Percentiles rank a stretch among this genome's conserved stretches.
Evolutionary conservation across 345 rosid genomes (phyloP).

Genomic region (Lepidium didymum): DNA sequence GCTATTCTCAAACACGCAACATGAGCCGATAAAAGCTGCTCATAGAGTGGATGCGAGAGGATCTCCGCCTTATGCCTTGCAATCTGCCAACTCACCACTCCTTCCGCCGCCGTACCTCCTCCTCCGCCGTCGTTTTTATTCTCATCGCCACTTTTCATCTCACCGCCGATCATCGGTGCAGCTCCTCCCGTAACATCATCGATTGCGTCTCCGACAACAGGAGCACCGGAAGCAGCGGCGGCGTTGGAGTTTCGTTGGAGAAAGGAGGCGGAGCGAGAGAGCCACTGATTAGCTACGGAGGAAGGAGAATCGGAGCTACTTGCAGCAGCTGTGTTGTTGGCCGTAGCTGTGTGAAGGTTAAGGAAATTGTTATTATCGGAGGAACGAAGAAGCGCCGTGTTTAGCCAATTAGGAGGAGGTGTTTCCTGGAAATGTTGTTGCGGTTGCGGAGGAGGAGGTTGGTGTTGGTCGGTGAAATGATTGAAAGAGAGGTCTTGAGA

Average conservation of each 20-base stretch:
- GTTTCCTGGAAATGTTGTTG: constrained; percentile 43
- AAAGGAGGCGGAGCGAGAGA: constrained; percentile 56
- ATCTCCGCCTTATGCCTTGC: constrained; percentile 87
- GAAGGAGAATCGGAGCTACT: constrained; percentile 38
- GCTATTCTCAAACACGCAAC: constrained; percentile 87
- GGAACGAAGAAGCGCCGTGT: constrained; percentile 72
- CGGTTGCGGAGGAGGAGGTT: constrained; percentile 30
- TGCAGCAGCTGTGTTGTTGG: constrained; percentile 27
- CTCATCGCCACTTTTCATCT: not conserved
- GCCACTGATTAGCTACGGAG: constrained; percentile 56
- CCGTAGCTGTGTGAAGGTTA: constrained; percentile 57
- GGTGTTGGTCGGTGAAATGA: constrained; percentile 62
- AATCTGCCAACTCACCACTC: constrained; percentile 71
- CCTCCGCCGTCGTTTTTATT: constrained; percentile 33
- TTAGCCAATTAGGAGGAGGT: constrained; percentile 75
- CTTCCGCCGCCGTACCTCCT: constrained; percentile 36
- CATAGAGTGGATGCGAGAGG: constrained; percentile 80
- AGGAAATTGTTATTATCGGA: constrained; percentile 56
- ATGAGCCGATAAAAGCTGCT: constrained; percentile 87
- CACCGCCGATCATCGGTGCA: constrained; percentile 43
- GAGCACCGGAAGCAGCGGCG: constrained; percentile 38
- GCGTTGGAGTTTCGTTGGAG: constrained; percentile 49
- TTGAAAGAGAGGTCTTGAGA: constrained; percentile 72
- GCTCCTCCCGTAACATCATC: constrained; percentile 43
- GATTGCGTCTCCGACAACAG: constrained; percentile 48